phyloP scores from a whole-genome alignment of 805 yeast genomes.

The Barnettozyma botsteinii region DNA sequence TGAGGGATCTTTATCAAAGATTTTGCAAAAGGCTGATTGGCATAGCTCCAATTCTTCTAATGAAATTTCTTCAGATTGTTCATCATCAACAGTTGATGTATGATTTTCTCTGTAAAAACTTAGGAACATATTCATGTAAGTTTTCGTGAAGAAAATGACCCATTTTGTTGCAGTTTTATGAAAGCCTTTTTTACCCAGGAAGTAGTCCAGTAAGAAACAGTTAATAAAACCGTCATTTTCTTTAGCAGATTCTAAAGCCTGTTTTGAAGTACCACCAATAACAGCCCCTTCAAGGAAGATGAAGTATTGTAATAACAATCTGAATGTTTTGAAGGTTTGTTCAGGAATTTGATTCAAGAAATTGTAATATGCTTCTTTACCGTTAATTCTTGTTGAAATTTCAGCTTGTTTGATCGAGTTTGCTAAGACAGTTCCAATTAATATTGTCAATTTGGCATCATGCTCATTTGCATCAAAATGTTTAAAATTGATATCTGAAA shows the following conservation, averaged over 20 bases:
- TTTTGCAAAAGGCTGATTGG: too few relatives aligned
- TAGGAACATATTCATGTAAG: not conserved
- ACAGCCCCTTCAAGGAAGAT: not conserved
- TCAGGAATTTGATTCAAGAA: slow-evolving; percentile 31
- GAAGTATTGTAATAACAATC: slow-evolving; percentile 22
- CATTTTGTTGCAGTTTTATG: not conserved
- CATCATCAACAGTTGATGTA: not conserved
- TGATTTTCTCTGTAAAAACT: not conserved
- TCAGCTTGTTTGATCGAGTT: slow-evolving; percentile 55
- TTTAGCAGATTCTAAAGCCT: not conserved
- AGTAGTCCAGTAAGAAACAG: slow-evolving; percentile 1
- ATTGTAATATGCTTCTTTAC: slow-evolving; percentile 26
- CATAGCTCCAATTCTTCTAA: not conserved
- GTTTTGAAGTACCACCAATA: not conserved
- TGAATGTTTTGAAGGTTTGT: slow-evolving; percentile 34
- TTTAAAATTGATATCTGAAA: not conserved
- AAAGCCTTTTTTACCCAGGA: not conserved
- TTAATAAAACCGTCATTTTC: not conserved
- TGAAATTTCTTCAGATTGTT: not conserved
- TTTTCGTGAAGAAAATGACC: slow-evolving; percentile 1
- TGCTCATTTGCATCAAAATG: not conserved
- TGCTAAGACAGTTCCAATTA: slow-evolving; percentile 27
- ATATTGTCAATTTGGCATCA: not conserved
- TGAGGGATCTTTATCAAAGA: too few relatives aligned
- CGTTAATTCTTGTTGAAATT: slow-evolving; percentile 48